These are phyloP conservation scores for Amphirosellinia nigrospora DNA, from an alignment of 495 filamentous ascomycete genomes.

Conservation along the genomic window DNA sequence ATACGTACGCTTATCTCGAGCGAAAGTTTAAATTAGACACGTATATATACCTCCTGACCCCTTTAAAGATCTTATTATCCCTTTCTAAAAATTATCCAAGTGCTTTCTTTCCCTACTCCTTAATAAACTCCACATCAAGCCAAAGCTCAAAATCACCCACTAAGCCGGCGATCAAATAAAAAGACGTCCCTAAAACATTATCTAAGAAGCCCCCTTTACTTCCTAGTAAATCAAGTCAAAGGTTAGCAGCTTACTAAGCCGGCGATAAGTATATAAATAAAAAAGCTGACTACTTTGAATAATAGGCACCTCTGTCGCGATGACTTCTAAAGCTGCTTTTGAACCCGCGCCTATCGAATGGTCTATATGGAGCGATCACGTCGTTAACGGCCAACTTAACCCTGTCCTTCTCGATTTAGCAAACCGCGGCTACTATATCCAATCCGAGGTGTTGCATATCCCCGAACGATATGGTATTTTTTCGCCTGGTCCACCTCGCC, in stretches of 20 bases:
- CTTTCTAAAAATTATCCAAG: neutral
- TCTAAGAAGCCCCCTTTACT: neutral
- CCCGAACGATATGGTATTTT: slow-evolving; percentile 41
- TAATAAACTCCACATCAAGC: slow-evolving; percentile 2
- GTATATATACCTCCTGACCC: neutral
- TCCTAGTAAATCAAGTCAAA: slow-evolving; percentile 2
- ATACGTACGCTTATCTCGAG: neutral
- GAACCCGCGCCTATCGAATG: neutral
- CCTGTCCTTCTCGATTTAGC: slow-evolving; percentile 38
- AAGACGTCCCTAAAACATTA: neutral
- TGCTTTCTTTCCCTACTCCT: neutral
- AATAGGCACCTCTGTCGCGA: neutral
- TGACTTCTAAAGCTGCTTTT: neutral
- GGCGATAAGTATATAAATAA: neutral
- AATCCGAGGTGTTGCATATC: slow-evolving; percentile 39
- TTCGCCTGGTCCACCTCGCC: slow-evolving; percentile 38
- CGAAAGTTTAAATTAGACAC: slow-evolving; percentile 7
- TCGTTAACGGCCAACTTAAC: slow-evolving; percentile 30
- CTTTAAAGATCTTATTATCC: neutral
- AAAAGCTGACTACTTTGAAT: neutral
- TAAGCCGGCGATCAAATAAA: neutral
- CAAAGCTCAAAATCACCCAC: neutral
- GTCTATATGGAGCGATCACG: slow-evolving; percentile 3
- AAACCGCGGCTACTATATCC: slow-evolving; percentile 36
- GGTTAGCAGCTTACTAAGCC: neutral